phyloP scores from a whole-genome alignment of 148 eudicot genomes.

The Talinum fruticosum region DNA sequence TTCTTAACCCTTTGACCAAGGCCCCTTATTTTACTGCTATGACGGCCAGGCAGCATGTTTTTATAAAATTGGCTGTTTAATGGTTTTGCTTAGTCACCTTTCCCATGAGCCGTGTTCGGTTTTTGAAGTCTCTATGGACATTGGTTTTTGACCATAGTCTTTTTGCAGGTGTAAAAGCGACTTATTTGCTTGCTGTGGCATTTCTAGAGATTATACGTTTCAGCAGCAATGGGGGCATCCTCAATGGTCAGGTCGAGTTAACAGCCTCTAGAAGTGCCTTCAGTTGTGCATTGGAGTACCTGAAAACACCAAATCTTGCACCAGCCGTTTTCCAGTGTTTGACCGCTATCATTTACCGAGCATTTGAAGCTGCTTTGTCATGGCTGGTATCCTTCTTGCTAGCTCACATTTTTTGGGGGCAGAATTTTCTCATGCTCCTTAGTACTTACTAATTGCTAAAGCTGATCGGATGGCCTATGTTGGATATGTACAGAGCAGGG shows the following conservation, averaged over 20 bases:
- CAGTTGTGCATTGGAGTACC: slow-evolving; percentile 95
- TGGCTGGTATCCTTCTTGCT: slow-evolving; percentile 73
- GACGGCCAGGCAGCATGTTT: background rate
- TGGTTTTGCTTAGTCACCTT: background rate
- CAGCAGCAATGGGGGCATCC: slow-evolving; percentile 99
- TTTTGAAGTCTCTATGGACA: slow-evolving; percentile 6
- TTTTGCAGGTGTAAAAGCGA: slow-evolving; percentile 89
- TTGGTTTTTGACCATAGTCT: slow-evolving; percentile 17
- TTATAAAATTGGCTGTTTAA: background rate
- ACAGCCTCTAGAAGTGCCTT: slow-evolving; percentile 87
- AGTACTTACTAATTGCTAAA: background rate
- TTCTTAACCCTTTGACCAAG: background rate
- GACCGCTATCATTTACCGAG: slow-evolving; percentile 84
- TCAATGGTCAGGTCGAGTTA: slow-evolving; percentile 61
- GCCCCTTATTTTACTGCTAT: background rate
- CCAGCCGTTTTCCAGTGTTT: slow-evolving; percentile 93
- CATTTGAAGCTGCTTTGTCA: slow-evolving; percentile 75
- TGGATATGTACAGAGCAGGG: background rate
- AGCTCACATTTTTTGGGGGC: background rate
- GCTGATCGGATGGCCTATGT: slow-evolving; percentile 2
- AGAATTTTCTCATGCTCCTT: slow-evolving; percentile 4
- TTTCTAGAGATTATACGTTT: slow-evolving; percentile 93
- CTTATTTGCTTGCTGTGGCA: slow-evolving; percentile 95
- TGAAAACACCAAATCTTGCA: slow-evolving; percentile 88
- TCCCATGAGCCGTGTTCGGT: background rate